Conservation (phyloP, 2,329 filamentous ascomycete genomes). For the Fusarium multiceps region DNA sequence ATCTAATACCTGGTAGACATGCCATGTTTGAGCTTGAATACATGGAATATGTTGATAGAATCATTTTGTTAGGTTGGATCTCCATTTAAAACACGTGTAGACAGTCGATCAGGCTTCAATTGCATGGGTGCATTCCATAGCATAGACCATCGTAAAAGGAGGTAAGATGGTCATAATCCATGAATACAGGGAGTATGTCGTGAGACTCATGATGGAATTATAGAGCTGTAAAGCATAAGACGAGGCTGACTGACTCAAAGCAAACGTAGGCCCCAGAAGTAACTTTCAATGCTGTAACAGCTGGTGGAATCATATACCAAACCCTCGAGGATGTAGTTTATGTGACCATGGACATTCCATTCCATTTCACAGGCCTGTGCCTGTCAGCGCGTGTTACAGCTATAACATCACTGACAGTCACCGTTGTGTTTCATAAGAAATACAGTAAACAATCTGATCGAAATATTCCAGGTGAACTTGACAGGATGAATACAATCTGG, state of each 20-base stretch:
- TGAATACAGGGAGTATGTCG: background rate
- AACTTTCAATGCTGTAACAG: background rate
- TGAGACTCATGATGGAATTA: background rate
- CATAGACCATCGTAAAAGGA: background rate
- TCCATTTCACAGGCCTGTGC: background rate
- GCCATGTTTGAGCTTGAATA: background rate
- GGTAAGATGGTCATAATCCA: background rate
- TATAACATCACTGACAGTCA: background rate
- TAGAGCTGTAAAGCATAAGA: background rate
- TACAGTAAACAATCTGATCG: background rate
- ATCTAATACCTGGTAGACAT: slow-evolving; percentile 5
- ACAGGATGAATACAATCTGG: background rate
- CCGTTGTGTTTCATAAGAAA: background rate
- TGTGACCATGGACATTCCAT: background rate
- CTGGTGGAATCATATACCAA: background rate
- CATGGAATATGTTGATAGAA: background rate
- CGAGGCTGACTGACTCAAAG: background rate
- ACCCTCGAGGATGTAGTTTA: background rate
- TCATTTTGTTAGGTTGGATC: background rate
- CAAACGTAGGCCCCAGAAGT: background rate
- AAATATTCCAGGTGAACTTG: background rate
- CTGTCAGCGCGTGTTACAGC: background rate
- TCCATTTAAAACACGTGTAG: background rate
- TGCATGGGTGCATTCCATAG: background rate
- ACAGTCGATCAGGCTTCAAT: background rate